Evolutionary conservation across 2,329 filamentous ascomycete species (phyloP).

Genomic region (Pseudogymnoascus sp.): DNA sequence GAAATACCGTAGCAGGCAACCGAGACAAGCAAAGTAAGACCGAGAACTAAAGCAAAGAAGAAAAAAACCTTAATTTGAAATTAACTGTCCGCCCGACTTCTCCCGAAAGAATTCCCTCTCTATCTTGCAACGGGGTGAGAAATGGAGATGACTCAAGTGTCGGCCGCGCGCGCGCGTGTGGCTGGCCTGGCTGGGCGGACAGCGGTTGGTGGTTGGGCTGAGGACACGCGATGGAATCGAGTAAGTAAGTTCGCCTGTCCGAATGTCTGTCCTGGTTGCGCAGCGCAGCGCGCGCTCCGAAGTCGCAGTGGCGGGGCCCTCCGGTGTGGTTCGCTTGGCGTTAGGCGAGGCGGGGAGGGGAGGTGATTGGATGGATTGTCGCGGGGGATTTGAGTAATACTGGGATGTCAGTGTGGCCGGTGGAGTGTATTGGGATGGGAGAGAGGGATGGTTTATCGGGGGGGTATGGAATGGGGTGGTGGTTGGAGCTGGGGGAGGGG

Average conservation of each 20-base stretch:
- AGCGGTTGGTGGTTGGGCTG: not conserved
- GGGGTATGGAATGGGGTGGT: not conserved
- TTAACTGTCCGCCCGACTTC: not conserved
- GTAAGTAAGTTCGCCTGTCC: too few species aligned
- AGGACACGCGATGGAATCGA: not conserved
- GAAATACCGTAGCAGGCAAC: not conserved
- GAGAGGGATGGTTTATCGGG: not conserved
- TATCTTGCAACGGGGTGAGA: not conserved
- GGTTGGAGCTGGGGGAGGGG: not conserved
- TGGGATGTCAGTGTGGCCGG: not conserved
- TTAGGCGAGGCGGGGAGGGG: not conserved
- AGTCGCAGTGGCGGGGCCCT: not conserved
- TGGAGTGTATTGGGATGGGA: not conserved
- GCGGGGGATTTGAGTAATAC: not conserved
- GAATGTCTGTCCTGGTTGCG: too few species aligned
- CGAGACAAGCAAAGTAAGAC: not conserved
- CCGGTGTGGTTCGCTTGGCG: not conserved
- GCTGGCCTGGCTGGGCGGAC: not conserved
- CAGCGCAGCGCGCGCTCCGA: too few species aligned
- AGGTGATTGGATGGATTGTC: not conserved
- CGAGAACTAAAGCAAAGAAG: not conserved
- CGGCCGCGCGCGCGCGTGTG: not conserved
- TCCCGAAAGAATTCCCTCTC: not conserved
- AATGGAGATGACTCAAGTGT: conserved; percentile 1
- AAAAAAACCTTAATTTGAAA: not conserved